Base-by-base conservation (phyloP, 495 filamentous ascomycete genomes). In the Parathielavia hyrcaniae region DNA sequence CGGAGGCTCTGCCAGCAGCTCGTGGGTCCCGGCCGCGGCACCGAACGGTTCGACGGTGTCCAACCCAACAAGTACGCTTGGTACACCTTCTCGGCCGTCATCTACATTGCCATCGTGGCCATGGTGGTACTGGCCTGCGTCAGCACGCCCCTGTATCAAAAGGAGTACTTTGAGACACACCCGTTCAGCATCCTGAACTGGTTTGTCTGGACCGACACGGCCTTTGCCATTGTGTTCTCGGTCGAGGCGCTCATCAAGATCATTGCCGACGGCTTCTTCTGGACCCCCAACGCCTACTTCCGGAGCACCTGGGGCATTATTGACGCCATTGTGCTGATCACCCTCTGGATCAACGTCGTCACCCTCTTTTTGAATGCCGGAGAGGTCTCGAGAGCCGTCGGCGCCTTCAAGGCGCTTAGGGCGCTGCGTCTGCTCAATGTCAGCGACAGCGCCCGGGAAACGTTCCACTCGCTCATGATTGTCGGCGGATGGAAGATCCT, bases 371-470 rank as follows among this genome's bases (percentile, higher is more conserved):
- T 76, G 64, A 81, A 86, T 43, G 84, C 92, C 55, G 89, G 88
- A 45, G 83, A 83, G 46, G 83, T 97, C 48, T 95, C 91, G 5
- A 76, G 93, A 64, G 87, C 89, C 19, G 88, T 99, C 51, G 93
- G 93, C 44, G 93, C 95, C 32, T 97, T 99, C 77, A 99, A 99
- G 77, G 93, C 93, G 22, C 81, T 99, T n/a, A 85, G 93, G 69
- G 95, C 93, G 38, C 76, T 99, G 23, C 80, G 93, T 45, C 74
- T 99, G 26, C 81, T 99, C 61, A 97, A 97, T 61, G 89, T 99
- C 59, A 96, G 91, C 68, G 91, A 97, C 67, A 97, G 89, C 66
- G 95, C 93, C 38, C 83, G 91, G 66, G 87, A 97, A 67, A 97
- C 91, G 0, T 97, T 99, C 65, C 93, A 99, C 67, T 95, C 92